These are phyloP conservation scores for Coprinopsis cinerea DNA, from an alignment of 768 basidiomycete species.

Conservation along the genomic window DNA sequence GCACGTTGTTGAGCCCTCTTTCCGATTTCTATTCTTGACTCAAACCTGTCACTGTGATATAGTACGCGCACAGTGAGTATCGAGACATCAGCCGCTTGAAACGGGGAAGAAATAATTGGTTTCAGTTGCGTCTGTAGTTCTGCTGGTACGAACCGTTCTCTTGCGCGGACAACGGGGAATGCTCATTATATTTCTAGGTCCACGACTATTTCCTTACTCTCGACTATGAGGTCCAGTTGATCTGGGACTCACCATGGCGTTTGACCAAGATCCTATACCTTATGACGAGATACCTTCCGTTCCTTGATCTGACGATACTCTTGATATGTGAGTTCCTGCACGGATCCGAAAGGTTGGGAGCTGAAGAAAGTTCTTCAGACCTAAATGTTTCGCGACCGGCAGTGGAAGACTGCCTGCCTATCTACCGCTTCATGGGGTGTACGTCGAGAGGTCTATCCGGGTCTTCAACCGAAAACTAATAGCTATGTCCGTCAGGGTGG, in stretches of 20 bases:
- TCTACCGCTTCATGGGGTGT: neutral
- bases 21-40: neutral
- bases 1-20: neutral
- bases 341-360: neutral
- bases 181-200: neutral
- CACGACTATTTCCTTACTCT: conserved; percentile 22
- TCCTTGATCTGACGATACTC: conserved; percentile 16
- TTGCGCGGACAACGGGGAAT: neutral
- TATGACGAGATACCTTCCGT: conserved; percentile 21
- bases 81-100: neutral
- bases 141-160: neutral
- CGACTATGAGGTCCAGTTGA: conserved; percentile 16
- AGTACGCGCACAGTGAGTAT: neutral
- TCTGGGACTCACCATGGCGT: conserved; percentile 20
- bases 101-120: neutral
- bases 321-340: conserved; percentile 14
- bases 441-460: neutral
- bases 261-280: conserved; percentile 21
- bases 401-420: neutral
- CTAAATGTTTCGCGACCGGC: neutral
- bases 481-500: neutral
- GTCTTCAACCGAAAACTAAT: neutral
- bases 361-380: neutral
- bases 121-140: neutral
- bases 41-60: neutral